Evolutionary conservation across 2,329 filamentous ascomycete species (phyloP), one percentile per base, ranked within the genome.

Genomic region (Coniochaeta hoffmannii): DNA sequence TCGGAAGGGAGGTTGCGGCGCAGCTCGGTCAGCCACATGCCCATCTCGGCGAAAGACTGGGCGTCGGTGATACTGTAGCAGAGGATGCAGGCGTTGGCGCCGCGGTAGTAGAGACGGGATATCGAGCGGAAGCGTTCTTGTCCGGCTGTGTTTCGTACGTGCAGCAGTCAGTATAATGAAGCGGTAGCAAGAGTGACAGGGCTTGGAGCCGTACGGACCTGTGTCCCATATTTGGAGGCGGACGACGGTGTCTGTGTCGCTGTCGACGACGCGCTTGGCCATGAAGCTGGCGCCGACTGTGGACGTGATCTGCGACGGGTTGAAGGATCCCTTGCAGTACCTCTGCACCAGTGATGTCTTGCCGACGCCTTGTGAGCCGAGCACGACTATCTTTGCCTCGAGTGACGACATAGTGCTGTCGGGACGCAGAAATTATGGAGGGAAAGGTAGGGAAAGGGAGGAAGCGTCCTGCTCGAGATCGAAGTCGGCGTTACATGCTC

Each of bases 171-270:
- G 53, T 14, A 50, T 34, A 35, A n/a, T 46, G 36, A 34, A 26
- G 50, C 3, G 26, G 15, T 52, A 24, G 32, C 12, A 11, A 41
- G 17, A 28, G 36, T 15, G 19, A 35, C 31, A 30, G 35, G 24
- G n/a, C 22, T 24, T 49, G n/a, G n/a, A n/a, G n/a, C n/a, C 34
- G 19, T 46, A 62, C 65, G 57, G 68, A 83, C 81, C 90, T 32
- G 92, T 97, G 68, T 97, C 92, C 92, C 92, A 97, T 62, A 97
- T 95, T 68, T 97, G 92, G 35, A 97, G 78, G n/a, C 92, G 85
- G 34, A 97, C 90, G 24, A 89, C 79, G 1, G 90, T 94, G 64
- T 93, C 89, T 22, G 87, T 89, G 68, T 96, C 89, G 59, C 83
- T 84, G 71, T 97, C 92, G 62, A 89, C 78, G 58, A 91, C 86